phyloP scores from a whole-genome alignment of 2,329 filamentous ascomycete genomes.

The Exophiala dermatitidis region DNA sequence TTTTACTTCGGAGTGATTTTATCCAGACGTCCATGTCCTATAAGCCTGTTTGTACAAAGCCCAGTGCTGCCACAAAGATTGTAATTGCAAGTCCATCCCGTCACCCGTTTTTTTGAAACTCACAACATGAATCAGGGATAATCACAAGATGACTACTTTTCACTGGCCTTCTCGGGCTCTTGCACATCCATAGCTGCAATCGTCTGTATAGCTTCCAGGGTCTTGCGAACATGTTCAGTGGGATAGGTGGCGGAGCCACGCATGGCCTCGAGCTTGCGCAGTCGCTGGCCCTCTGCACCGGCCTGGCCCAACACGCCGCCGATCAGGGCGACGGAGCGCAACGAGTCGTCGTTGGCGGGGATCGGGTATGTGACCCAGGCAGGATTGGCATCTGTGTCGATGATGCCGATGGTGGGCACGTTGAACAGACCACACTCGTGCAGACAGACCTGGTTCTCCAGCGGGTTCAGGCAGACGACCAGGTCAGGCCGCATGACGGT shows the following conservation, averaged over 20 bases:
- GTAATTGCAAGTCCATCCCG: not conserved
- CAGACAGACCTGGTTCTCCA: slow-evolving; percentile 84
- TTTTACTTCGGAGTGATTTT: not conserved
- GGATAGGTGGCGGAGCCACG: slow-evolving; percentile 56
- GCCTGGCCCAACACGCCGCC: slow-evolving; percentile 79
- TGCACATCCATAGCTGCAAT: slow-evolving; percentile 20
- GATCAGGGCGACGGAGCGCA: slow-evolving; percentile 74
- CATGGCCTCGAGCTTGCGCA: slow-evolving; percentile 57
- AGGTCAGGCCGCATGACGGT: slow-evolving; percentile 74
- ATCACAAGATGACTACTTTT: not conserved
- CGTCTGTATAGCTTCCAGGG: slow-evolving; percentile 19
- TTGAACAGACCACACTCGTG: slow-evolving; percentile 84
- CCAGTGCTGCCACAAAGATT: not conserved
- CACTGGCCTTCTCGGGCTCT: slow-evolving; percentile 1
- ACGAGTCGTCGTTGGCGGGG: slow-evolving; percentile 92
- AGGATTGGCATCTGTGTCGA: slow-evolving; percentile 88
- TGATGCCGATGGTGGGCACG: slow-evolving; percentile 87
- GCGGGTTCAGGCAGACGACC: slow-evolving; percentile 83
- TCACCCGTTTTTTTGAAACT: not conserved
- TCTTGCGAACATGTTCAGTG: slow-evolving; percentile 26
- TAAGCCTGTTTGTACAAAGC: not conserved
- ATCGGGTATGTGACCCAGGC: slow-evolving; percentile 95
- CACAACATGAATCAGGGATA: too few species aligned
- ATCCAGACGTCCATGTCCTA: not conserved
- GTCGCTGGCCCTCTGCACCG: slow-evolving; percentile 66